phyloP scores from a whole-genome alignment of 139 green algal species.

The Astrephomene gubernaculifera region DNA sequence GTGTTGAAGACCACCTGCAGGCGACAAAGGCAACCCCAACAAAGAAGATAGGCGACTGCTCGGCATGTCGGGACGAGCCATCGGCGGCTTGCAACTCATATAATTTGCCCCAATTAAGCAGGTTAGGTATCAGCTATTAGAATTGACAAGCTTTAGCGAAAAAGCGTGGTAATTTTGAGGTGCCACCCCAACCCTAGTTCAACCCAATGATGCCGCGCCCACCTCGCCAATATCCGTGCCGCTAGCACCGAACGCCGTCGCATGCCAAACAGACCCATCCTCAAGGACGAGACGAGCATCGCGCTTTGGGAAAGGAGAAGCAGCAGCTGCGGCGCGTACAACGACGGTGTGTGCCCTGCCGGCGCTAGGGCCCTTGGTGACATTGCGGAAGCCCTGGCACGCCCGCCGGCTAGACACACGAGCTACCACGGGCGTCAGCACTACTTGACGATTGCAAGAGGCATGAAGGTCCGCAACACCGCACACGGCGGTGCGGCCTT shows the following conservation, averaged over 20 bases:
- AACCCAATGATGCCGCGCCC: background rate
- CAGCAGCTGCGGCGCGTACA: background rate
- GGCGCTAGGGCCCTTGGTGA: background rate
- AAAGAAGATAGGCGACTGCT: background rate
- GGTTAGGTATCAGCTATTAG: no score
- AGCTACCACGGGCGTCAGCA: background rate
- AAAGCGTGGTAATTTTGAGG: no score
- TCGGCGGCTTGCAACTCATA: background rate
- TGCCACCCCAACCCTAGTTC: constrained; percentile 27
- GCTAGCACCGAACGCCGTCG: constrained; percentile 86
- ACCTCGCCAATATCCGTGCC: constrained; percentile 84
- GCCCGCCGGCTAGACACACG: background rate
- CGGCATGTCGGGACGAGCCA: constrained; percentile 4
- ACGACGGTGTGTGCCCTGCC: constrained; percentile 26
- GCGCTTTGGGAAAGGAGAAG: constrained; percentile 48
- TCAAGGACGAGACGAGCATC: constrained; percentile 91
- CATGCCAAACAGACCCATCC: constrained; percentile 94
- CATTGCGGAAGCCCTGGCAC: background rate
- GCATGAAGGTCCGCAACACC: constrained; percentile 33
- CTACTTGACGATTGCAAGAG: constrained; percentile 20
- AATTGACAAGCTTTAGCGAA: no score
- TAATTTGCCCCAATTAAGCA: background rate
- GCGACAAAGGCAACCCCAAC: no score
- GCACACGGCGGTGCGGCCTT: background rate
- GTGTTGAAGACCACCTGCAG: constrained; percentile 99